Evolutionary conservation across 164 flowering plant genomes (phyloP).

Genomic region (Litsea cubeba): DNA sequence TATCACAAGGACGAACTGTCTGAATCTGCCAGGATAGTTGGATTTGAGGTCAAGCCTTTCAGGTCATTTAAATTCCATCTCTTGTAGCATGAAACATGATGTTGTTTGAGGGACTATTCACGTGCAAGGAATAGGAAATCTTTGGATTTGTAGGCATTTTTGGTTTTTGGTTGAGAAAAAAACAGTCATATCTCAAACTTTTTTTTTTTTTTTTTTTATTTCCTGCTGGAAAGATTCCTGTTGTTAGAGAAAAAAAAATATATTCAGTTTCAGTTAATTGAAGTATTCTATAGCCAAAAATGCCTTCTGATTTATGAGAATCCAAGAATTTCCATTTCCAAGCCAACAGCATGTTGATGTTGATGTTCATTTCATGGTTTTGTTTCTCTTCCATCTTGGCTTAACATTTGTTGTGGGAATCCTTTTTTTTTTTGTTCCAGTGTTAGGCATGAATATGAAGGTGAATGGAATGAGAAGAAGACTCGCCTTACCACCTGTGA

Average conservation of each 20-base stretch:
- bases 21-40: slow-evolving; percentile 84
- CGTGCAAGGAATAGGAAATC: neutral
- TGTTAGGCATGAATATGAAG: slow-evolving; percentile 82
- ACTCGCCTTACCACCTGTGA: slow-evolving; percentile 76
- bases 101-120: neutral
- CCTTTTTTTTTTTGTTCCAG: slow-evolving; percentile 30
- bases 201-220: too few relatives aligned
- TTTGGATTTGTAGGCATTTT: neutral
- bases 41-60: slow-evolving; percentile 93
- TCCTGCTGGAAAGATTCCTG: neutral
- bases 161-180: neutral
- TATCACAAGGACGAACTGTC: slow-evolving; percentile 68
- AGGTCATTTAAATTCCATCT: slow-evolving; percentile 38
- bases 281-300: neutral
- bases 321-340: neutral
- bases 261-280: neutral
- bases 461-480: slow-evolving; percentile 60
- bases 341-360: neutral
- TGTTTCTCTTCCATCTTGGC: neutral
- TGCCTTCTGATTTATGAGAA: neutral
- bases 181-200: neutral
- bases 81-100: neutral
- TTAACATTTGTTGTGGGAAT: neutral
- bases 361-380: too few relatives aligned
- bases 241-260: neutral